These are phyloP conservation scores for Lunasporangiospora selenospora DNA, from an alignment of 192 early-diverging fungal genomes.

Conservation along the genomic window DNA sequence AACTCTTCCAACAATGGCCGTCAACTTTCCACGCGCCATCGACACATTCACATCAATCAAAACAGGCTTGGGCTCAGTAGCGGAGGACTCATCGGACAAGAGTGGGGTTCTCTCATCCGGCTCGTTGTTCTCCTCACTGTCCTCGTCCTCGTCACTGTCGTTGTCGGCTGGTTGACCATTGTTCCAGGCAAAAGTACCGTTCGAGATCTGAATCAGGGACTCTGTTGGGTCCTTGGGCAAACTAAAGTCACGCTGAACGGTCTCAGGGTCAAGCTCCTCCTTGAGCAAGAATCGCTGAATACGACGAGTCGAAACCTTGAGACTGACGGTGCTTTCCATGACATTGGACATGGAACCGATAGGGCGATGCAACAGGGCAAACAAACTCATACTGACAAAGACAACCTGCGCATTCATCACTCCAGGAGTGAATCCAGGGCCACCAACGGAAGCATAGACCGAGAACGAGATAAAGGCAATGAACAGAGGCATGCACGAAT, in stretches of 20 bases:
- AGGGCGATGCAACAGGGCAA: conserved; percentile 89
- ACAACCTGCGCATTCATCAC: conserved; percentile 68
- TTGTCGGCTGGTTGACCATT: background rate
- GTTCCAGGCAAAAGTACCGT: conserved; percentile 31
- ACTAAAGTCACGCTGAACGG: background rate
- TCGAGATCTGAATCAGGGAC: conserved; percentile 9
- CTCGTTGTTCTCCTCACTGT: conserved; percentile 2
- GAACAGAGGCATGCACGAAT: conserved; percentile 21
- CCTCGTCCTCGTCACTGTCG: conserved; percentile 5
- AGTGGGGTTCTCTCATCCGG: conserved; percentile 14
- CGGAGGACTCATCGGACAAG: background rate
- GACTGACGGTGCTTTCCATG: conserved; percentile 72
- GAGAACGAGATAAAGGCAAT: conserved; percentile 34
- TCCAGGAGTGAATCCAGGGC: conserved; percentile 19
- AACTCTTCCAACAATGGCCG: conserved; percentile 38
- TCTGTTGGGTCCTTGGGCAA: conserved; percentile 8
- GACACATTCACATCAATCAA: conserved; percentile 32
- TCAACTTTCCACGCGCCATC: conserved; percentile 22
- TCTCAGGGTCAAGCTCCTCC: conserved; percentile 66
- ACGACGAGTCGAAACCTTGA: conserved; percentile 80
- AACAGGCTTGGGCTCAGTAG: background rate
- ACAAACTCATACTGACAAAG: conserved; percentile 88
- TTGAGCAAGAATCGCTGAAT: conserved; percentile 76
- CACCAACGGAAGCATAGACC: conserved; percentile 25
- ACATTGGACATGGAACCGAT: conserved; percentile 77